phyloP scores from a whole-genome alignment of 371 early-diverging fungal species.

The Apophysomyces elegans region DNA sequence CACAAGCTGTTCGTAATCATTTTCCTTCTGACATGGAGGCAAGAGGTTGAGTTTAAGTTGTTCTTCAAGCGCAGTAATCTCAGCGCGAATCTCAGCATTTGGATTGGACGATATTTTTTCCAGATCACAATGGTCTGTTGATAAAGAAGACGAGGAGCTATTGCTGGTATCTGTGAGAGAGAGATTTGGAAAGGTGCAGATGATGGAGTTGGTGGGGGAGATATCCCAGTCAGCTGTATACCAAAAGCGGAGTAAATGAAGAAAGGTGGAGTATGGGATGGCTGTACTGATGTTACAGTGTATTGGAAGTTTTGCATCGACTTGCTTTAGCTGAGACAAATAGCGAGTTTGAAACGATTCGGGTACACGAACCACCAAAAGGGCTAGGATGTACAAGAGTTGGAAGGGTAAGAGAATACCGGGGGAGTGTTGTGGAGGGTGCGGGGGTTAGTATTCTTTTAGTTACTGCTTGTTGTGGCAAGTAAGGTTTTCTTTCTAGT shows the following conservation, averaged over 20 bases:
- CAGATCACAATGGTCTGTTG: constrained; percentile 8
- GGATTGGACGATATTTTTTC: not conserved
- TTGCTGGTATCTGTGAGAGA: constrained; percentile 2
- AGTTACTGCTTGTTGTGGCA: constrained; percentile 4
- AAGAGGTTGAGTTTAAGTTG: constrained; percentile 21
- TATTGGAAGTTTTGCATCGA: constrained; percentile 8
- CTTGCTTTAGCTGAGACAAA: constrained; percentile 23
- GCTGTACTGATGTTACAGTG: constrained; percentile 24
- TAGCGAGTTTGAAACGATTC: constrained; percentile 20
- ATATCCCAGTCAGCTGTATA: constrained; percentile 40
- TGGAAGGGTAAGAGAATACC: too few relatives aligned
- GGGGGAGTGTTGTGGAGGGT: too few relatives aligned
- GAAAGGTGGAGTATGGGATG: constrained; percentile 25
- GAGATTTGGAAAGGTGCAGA: constrained; percentile 16
- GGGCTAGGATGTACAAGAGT: constrained; percentile 15
- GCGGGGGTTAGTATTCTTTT: not conserved
- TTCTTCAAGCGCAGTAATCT: constrained; percentile 22
- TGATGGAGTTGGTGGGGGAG: not conserved
- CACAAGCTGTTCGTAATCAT: constrained; percentile 25
- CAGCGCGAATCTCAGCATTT: constrained; percentile 5
- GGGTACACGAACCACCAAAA: constrained; percentile 27
- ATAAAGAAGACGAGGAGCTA: constrained; percentile 13
- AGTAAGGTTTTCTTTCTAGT: not conserved
- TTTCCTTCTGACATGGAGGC: constrained; percentile 17
- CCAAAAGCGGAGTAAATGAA: constrained; percentile 43